A percentile compares a stretch with the other conserved stretches of the same genome.
These are phyloP conservation scores for Alternaria tenuissima DNA, from an alignment of 2,329 filamentous ascomycete genomes.

Conservation along the genomic window DNA sequence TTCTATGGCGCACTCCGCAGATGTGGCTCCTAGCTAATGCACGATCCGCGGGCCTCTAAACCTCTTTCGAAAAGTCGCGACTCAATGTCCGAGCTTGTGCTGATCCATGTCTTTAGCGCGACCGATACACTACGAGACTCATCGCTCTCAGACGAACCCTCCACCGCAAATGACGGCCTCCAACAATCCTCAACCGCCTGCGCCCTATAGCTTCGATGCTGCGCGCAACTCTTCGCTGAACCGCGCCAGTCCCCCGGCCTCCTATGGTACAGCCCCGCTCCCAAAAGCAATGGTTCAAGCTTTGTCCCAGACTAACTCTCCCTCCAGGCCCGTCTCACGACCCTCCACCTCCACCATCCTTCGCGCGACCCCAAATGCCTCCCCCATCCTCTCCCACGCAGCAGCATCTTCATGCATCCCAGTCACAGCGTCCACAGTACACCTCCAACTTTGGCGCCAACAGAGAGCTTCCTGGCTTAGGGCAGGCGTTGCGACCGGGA, in stretches of 20 bases:
- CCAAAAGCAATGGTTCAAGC: conserved; percentile 16
- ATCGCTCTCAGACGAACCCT: conserved; percentile 40
- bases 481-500: conserved; percentile 63
- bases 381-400: conserved; percentile 59
- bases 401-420: conserved; percentile 49
- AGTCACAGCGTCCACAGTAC: conserved; percentile 56
- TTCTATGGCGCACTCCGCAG: conserved; percentile 35
- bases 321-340: conserved; percentile 47
- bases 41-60: conserved; percentile 24
- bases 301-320: conserved; percentile 37
- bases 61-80: conserved; percentile 24
- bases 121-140: conserved; percentile 35
- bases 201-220: conserved; percentile 54
- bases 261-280: conserved; percentile 43
- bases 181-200: conserved; percentile 42
- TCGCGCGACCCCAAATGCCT: conserved; percentile 57
- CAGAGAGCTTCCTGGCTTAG: conserved; percentile 64
- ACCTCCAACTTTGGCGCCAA: conserved; percentile 53
- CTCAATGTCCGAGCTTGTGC: conserved; percentile 19
- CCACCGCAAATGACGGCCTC: conserved; percentile 47
- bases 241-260: conserved; percentile 44
- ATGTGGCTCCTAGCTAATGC: conserved; percentile 40
- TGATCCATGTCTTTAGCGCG: conserved; percentile 40
- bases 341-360: conserved; percentile 54
- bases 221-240: conserved; percentile 56